Conservation (phyloP, 2,329 filamentous ascomycete genomes). For the Curvularia spicifera region DNA sequence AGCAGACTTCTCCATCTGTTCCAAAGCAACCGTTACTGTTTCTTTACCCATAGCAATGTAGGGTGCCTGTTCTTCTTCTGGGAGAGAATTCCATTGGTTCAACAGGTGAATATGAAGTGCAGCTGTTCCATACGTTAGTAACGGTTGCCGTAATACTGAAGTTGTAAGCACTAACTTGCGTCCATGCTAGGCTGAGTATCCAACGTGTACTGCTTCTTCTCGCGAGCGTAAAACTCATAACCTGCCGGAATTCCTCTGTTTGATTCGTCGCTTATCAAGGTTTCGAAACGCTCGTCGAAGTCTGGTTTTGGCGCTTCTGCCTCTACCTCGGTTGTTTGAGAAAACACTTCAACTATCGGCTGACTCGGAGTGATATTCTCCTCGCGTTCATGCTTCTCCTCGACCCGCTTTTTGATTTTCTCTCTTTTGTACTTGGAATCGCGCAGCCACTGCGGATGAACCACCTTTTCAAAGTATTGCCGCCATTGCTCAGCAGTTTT, state of each 20-base stretch:
- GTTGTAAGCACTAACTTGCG: constrained; percentile 21
- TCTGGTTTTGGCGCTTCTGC: neutral
- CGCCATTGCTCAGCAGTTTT: constrained; percentile 42
- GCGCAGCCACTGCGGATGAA: constrained; percentile 39
- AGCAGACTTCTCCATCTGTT: constrained; percentile 6
- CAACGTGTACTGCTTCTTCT: constrained; percentile 22
- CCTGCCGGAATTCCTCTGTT: constrained; percentile 19
- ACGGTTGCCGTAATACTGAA: neutral
- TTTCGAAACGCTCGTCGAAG: constrained; percentile 21
- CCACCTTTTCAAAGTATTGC: constrained; percentile 45
- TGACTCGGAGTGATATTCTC: constrained; percentile 14
- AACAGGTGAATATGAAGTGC: constrained; percentile 24
- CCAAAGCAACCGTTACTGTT: constrained; percentile 9
- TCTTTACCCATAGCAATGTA: constrained; percentile 24
- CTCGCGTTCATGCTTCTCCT: constrained; percentile 13
- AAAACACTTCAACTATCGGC: constrained; percentile 12
- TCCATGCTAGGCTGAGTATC: constrained; percentile 21
- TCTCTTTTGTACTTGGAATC: constrained; percentile 35
- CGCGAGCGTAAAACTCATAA: constrained; percentile 27
- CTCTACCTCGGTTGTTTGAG: constrained; percentile 10
- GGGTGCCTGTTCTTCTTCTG: constrained; percentile 27
- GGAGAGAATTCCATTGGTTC: constrained; percentile 26
- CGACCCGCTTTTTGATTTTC: constrained; percentile 28
- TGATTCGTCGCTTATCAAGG: constrained; percentile 15
- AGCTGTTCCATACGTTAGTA: constrained; percentile 16